phyloP scores from a whole-genome alignment of 257 asterid species.

The Jacaranda mimosifolia region DNA sequence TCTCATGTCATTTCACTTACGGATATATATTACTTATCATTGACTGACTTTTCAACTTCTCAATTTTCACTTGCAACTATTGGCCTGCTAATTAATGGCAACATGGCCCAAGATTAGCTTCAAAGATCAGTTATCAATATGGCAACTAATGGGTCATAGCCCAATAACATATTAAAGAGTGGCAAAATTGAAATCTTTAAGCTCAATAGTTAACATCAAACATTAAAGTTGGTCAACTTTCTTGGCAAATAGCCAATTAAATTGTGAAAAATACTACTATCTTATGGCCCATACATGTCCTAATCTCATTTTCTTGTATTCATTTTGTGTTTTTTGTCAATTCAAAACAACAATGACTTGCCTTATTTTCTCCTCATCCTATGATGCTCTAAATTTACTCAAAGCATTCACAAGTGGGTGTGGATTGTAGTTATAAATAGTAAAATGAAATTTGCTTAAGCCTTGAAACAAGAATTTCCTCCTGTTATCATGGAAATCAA shows the following conservation, averaged over 20 bases:
- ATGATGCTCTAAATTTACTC: conserved; percentile 59
- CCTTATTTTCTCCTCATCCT: conserved; percentile 38
- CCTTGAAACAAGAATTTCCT: conserved; percentile 5
- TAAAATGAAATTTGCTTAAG: neutral
- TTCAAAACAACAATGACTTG: conserved; percentile 24
- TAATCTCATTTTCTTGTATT: neutral
- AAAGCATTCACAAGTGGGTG: conserved; percentile 34
- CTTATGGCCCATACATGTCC: too few species aligned
- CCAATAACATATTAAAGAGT: conserved; percentile 14
- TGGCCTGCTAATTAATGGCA: conserved; percentile 1
- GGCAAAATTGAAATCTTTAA: conserved; percentile 24
- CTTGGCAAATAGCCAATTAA: conserved; percentile 5
- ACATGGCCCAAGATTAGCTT: conserved; percentile 41
- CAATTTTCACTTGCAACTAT: neutral
- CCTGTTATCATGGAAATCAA: conserved; percentile 29
- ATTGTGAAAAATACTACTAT: neutral
- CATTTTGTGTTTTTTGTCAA: conserved; percentile 20
- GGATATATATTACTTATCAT: neutral
- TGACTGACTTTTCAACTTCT: neutral
- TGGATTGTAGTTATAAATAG: neutral
- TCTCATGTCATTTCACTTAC: conserved; percentile 35
- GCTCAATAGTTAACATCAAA: conserved; percentile 13
- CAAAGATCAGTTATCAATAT: conserved; percentile 35
- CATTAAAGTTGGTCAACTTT: conserved; percentile 23
- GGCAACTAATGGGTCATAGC: conserved; percentile 29